Evolutionary conservation across 768 basidiomycete species (phyloP).

Genomic region (Mycena vitilis): DNA sequence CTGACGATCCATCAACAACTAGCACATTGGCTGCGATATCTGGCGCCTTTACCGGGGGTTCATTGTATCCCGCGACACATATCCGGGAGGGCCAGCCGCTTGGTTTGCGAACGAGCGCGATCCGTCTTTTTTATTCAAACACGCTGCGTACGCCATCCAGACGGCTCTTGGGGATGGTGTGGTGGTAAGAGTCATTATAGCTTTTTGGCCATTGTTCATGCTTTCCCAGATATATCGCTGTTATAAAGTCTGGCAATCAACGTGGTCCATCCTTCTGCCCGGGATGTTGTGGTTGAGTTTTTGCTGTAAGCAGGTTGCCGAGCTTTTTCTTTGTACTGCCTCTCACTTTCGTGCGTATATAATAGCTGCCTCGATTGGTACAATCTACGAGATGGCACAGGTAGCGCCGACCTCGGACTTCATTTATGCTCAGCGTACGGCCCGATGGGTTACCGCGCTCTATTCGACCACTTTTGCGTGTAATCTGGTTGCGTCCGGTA

Average conservation of each 20-base stretch:
- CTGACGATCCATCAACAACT: background rate
- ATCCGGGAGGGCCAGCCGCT: constrained; percentile 35
- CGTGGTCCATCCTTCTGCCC: constrained; percentile 42
- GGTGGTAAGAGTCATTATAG: constrained; percentile 1
- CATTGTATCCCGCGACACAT: constrained; percentile 34
- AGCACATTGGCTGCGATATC: constrained; percentile 44
- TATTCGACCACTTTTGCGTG: constrained; percentile 46
- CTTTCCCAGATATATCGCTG: constrained; percentile 30
- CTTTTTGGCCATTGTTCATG: too few relatives aligned
- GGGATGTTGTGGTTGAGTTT: constrained; percentile 43
- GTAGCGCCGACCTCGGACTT: background rate
- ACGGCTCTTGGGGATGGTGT: constrained; percentile 29
- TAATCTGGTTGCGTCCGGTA: constrained; percentile 48
- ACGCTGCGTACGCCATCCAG: constrained; percentile 14
- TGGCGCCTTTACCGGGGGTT: constrained; percentile 43
- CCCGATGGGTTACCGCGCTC: constrained; percentile 49
- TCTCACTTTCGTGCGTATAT: background rate
- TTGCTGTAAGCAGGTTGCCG: constrained; percentile 30
- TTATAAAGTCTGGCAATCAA: constrained; percentile 47
- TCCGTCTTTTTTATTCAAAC: constrained; percentile 43
- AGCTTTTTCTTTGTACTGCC: background rate
- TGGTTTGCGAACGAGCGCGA: constrained; percentile 44
- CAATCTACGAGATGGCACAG: constrained; percentile 4
- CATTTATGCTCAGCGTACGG: constrained; percentile 41
- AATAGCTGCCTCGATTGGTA: constrained; percentile 4